These are phyloP conservation scores for Colletotrichum coccodes DNA, from an alignment of 2,329 filamentous ascomycete genomes.

Conservation along the genomic window DNA sequence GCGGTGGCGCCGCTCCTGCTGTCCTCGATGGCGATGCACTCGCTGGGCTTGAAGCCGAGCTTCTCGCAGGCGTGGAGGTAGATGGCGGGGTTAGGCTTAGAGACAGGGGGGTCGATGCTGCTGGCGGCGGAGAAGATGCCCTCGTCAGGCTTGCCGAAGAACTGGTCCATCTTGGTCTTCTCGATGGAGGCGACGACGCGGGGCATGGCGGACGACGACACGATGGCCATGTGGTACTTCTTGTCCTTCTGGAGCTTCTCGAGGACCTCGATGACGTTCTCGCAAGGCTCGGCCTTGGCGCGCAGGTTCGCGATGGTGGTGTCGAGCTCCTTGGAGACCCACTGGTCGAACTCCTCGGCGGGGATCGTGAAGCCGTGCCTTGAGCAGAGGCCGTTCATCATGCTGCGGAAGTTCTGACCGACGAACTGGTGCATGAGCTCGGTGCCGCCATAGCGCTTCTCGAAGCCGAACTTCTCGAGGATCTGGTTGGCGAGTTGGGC, in stretches of 20 bases:
- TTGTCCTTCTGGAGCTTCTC: constrained; percentile 68
- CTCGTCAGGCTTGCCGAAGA: constrained; percentile 76
- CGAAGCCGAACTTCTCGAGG: constrained; percentile 71
- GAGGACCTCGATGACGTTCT: constrained; percentile 74
- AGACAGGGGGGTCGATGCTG: constrained; percentile 79
- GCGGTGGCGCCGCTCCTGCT: constrained; percentile 85
- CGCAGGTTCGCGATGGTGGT: constrained; percentile 84
- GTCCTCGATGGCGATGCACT: constrained; percentile 88
- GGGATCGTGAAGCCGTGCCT: constrained; percentile 79
- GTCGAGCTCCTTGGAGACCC: constrained; percentile 82
- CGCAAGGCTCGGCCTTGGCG: constrained; percentile 73
- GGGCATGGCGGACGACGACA: constrained; percentile 81
- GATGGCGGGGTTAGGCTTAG: constrained; percentile 90
- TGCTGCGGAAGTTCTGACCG: constrained; percentile 93
- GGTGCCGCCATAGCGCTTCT: constrained; percentile 78
- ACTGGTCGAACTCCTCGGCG: constrained; percentile 75
- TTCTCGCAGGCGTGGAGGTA: constrained; percentile 82
- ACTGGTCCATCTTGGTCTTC: constrained; percentile 82
- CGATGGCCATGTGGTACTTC: constrained; percentile 80
- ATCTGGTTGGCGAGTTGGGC: constrained; percentile 90
- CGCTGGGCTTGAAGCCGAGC: constrained; percentile 75
- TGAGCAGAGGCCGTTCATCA: constrained; percentile 81
- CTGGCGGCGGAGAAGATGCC: constrained; percentile 85
- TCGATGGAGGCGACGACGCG: constrained; percentile 82
- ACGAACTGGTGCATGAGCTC: constrained; percentile 88